Evolutionary conservation across 2,329 filamentous ascomycete genomes (phyloP), one percentile per base, ranked within the genome.

Genomic region (Botryotinia calthae): DNA sequence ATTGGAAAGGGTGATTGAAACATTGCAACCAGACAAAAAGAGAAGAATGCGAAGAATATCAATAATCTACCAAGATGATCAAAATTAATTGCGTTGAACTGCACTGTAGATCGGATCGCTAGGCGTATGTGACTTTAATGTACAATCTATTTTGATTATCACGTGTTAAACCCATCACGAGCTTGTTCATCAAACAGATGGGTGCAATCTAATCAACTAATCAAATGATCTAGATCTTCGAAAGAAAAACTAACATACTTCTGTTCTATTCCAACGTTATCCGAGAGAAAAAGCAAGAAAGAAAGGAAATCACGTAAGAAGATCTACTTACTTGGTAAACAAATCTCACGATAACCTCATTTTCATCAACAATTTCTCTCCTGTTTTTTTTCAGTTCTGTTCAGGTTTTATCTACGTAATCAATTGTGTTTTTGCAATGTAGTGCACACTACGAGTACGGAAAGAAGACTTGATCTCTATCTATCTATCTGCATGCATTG

Each of bases 341-440:
- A 31, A 12, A 58, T 66, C 44, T 66, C 69, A 71, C 59, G 69
- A 71, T 65, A 58, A n/a, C 61, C 37, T 59, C 70, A 66, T 18
- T 31, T 56, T 48, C 28, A 37, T 2, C 7, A 46, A 7, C 4
- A 37, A 5, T 48, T 65, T n/a, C 44, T 10, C 14, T 3, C 40
- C 14, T 14, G 2, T 10, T 14, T 4, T 14, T n/a, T 10, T 1
- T 7, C 5, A 5, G 25, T 22, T 48, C 44, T 37, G 44, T 8
- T 46, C 22, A 4, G 25, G 8, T 25, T 48, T 4, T 34, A 22
- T 46, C 25, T 65, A 46, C n/a, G 31, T 34, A 28, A 59, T 62
- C 31, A 37, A 59, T 20, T 25, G 4, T 54, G 48, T n/a, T 44
- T 44, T 44, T 14, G 42, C 42, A 7, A 37, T 37, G 34, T 34